Evolutionary conservation across 2,329 filamentous ascomycete genomes (phyloP).

Genomic region (Cercospora janseana): DNA sequence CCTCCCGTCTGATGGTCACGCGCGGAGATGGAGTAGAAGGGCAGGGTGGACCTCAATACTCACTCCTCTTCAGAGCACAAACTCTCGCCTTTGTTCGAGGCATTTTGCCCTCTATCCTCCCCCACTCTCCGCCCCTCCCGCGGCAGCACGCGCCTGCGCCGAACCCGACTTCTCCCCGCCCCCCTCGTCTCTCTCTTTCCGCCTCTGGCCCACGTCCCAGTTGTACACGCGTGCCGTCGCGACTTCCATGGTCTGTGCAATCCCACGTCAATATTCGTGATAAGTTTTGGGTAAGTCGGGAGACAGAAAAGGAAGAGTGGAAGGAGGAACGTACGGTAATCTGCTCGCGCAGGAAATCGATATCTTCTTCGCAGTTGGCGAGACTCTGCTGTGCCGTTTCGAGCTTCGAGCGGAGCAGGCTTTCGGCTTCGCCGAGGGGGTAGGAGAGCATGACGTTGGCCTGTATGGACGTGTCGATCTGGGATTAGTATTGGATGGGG

Average conservation of each 20-base stretch:
- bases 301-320: neutral
- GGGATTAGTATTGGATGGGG: neutral
- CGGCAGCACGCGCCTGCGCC: too few relatives aligned
- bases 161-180: constrained; percentile 15
- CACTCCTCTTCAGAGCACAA: too few relatives aligned
- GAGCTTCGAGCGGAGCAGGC: constrained; percentile 73
- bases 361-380: constrained; percentile 88
- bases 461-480: constrained; percentile 47
- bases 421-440: constrained; percentile 81
- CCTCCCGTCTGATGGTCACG: too few relatives aligned
- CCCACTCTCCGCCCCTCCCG: too few relatives aligned
- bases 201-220: constrained; percentile 94
- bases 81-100: too few relatives aligned
- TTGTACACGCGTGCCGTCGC: constrained; percentile 97
- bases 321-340: constrained; percentile 68
- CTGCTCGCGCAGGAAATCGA: constrained; percentile 93
- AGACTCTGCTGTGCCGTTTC: constrained; percentile 75
- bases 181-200: constrained; percentile 75
- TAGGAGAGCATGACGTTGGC: constrained; percentile 98
- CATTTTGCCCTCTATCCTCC: too few relatives aligned
- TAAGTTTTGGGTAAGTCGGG: neutral
- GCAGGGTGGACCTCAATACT: too few relatives aligned
- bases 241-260: constrained; percentile 86
- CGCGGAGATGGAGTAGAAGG: too few relatives aligned
- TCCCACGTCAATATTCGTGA: constrained; percentile 20